These are phyloP conservation scores for Vaccinium myrtillus DNA, from an alignment of 148 eudicot species.

Conservation along the genomic window DNA sequence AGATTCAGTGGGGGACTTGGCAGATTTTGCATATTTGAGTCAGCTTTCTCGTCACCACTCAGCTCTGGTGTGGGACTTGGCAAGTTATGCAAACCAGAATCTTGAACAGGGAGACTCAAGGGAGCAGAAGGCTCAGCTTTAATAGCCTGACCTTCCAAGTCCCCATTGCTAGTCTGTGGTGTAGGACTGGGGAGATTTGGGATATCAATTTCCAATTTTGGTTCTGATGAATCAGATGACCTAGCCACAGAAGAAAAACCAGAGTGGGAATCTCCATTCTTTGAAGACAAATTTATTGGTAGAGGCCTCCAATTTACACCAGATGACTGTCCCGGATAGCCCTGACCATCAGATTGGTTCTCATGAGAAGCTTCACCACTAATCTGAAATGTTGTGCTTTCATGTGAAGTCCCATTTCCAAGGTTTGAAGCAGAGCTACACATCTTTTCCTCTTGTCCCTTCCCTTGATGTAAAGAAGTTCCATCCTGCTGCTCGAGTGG, in stretches of 20 bases:
- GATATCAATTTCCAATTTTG: slow-evolving; percentile 23
- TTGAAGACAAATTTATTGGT: slow-evolving; percentile 5
- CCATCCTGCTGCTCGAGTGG: background rate
- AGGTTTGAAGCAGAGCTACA: slow-evolving; percentile 19
- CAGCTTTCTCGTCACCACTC: slow-evolving; percentile 15
- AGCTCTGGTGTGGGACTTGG: slow-evolving; percentile 30
- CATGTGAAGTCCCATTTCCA: slow-evolving; percentile 21
- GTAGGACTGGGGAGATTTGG: slow-evolving; percentile 42
- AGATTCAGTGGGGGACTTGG: slow-evolving; percentile 42
- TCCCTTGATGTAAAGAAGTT: slow-evolving; percentile 18
- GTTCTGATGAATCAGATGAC: slow-evolving; percentile 36
- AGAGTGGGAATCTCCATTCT: slow-evolving; percentile 32
- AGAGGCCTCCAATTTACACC: slow-evolving; percentile 22
- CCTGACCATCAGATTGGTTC: slow-evolving; percentile 32
- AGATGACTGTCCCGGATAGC: slow-evolving; percentile 34
- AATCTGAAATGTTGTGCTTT: slow-evolving; percentile 16
- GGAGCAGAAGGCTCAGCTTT: slow-evolving; percentile 29
- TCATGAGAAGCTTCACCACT: slow-evolving; percentile 29
- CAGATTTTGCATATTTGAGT: slow-evolving; percentile 34
- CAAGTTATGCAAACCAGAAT: slow-evolving; percentile 32
- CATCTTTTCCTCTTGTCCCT: slow-evolving; percentile 9
- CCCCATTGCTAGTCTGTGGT: slow-evolving; percentile 23
- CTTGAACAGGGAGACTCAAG: slow-evolving; percentile 35
- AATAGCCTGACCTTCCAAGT: slow-evolving; percentile 27
- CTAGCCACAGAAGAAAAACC: slow-evolving; percentile 29